Conservation (phyloP, 495 filamentous ascomycete species). For the Daldinia grandis region DNA sequence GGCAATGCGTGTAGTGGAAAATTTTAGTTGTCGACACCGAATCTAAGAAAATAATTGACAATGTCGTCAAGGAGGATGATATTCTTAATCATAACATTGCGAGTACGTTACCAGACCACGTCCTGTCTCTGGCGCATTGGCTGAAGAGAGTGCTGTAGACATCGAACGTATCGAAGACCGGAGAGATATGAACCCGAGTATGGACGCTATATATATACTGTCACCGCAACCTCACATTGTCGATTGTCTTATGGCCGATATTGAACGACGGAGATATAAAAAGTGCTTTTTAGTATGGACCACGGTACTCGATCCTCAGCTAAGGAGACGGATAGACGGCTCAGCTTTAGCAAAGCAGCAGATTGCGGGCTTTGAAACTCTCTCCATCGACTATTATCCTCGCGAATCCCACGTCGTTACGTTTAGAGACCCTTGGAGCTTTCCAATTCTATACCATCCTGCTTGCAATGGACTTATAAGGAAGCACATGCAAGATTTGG, state of each 20-base stretch:
- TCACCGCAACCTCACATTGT: constrained; percentile 85
- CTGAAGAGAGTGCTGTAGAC: constrained; percentile 62
- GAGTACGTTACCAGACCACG: constrained; percentile 64
- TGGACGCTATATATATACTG: constrained; percentile 94
- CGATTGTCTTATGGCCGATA: constrained; percentile 91
- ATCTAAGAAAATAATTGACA: constrained; percentile 82
- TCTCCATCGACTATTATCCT: constrained; percentile 88
- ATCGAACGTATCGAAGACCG: constrained; percentile 90
- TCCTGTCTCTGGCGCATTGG: constrained; percentile 24
- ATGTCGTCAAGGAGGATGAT: constrained; percentile 90
- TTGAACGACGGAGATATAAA: constrained; percentile 81
- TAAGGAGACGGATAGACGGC: constrained; percentile 53
- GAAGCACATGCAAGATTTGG: constrained; percentile 79
- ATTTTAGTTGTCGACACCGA: constrained; percentile 85
- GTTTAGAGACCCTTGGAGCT: constrained; percentile 93
- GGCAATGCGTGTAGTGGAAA: constrained; percentile 77
- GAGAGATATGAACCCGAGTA: constrained; percentile 78
- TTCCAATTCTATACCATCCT: constrained; percentile 91
- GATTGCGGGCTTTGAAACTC: constrained; percentile 73
- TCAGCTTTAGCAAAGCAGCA: constrained; percentile 68
- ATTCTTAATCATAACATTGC: constrained; percentile 95
- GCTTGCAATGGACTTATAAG: constrained; percentile 84
- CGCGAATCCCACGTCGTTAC: constrained; percentile 91
- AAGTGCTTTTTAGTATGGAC: constrained; percentile 86
- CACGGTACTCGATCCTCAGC: constrained; percentile 51